A percentile compares a stretch with the other conserved stretches of the same genome.
Conservation (phyloP, 1,284 basidiomycete genomes). For the Boletus holoroseus region DNA sequence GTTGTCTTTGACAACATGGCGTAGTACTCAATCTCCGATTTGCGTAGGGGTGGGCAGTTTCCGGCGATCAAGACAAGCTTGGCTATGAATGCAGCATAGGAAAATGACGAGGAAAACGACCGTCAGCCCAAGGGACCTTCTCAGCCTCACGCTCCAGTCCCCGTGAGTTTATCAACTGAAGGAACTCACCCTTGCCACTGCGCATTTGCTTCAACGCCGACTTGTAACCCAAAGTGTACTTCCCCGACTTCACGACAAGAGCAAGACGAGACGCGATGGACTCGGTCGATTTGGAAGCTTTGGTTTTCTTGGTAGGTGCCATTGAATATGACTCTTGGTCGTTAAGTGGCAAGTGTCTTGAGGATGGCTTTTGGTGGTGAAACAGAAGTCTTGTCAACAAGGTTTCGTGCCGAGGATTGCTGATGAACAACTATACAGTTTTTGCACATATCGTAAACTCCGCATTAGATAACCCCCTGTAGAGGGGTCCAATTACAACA, state of each 20-base stretch:
- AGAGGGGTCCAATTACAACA: constrained; percentile 45
- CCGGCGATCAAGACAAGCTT: constrained; percentile 99
- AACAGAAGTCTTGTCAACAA: constrained; percentile 1
- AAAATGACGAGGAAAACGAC: constrained; percentile 16
- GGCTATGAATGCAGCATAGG: constrained; percentile 48
- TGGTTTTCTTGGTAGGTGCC: constrained; percentile 93
- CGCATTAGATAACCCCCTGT: constrained; percentile 14
- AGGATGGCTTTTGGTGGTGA: constrained; percentile 7
- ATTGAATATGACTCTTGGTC: constrained; percentile 45
- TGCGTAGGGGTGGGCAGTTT: constrained; percentile 98
- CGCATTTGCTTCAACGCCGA: constrained; percentile 98
- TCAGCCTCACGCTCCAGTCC: constrained; percentile 96
- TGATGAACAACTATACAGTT: constrained; percentile 31
- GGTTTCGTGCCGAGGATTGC: constrained; percentile 12
- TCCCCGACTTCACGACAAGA: constrained; percentile 97
- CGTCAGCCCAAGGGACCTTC: constrained; percentile 86
- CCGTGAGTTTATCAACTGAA: constrained; percentile 45
- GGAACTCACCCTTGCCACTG: constrained; percentile 86
- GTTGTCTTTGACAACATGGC: constrained; percentile 99
- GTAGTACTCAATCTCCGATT: constrained; percentile 99
- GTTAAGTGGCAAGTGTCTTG: constrained; percentile 20
- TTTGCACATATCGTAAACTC: constrained; percentile 11
- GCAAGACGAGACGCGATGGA: constrained; percentile 94
- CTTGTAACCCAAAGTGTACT: constrained; percentile 94
- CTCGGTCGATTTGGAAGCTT: constrained; percentile 87